These are phyloP conservation scores for Oryza punctata DNA, from an alignment of 176 grass and related monocot species.

Conservation along the genomic window DNA sequence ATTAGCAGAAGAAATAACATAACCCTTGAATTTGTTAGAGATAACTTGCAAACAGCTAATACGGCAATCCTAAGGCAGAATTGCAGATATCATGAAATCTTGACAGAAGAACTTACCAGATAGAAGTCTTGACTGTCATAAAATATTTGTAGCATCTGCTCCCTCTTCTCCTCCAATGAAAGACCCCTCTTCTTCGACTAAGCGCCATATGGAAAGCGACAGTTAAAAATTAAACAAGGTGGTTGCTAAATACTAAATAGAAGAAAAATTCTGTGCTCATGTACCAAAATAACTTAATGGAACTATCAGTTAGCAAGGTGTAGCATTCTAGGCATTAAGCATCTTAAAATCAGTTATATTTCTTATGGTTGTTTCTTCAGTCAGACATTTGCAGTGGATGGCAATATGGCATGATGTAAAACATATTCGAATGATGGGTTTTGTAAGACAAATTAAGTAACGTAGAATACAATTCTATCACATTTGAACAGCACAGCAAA, in stretches of 20 bases:
- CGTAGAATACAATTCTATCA: neutral
- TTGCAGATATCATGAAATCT: constrained; percentile 2
- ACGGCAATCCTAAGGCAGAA: neutral
- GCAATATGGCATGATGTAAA: neutral
- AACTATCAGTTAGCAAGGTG: neutral
- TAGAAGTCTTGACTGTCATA: constrained; percentile 86
- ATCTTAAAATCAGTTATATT: neutral
- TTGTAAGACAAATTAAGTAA: neutral
- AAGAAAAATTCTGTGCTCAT: neutral
- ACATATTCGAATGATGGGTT: neutral
- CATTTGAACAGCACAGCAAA: neutral
- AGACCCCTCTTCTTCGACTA: constrained; percentile 99
- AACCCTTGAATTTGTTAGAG: neutral
- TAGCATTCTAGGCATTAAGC: neutral
- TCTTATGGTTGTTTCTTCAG: neutral
- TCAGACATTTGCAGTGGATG: neutral
- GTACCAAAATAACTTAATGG: neutral
- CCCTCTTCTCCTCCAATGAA: constrained; percentile 88
- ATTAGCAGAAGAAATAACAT: neutral
- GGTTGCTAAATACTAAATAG: neutral
- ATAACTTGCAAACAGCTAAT: neutral
- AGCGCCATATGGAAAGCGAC: neutral
- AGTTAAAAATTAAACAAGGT: neutral
- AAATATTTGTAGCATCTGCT: constrained; percentile 99
- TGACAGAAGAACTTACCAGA: constrained; percentile 51